These are phyloP conservation scores for Populus simonii DNA, from an alignment of 345 rosid genomes.

Conservation along the genomic window DNA sequence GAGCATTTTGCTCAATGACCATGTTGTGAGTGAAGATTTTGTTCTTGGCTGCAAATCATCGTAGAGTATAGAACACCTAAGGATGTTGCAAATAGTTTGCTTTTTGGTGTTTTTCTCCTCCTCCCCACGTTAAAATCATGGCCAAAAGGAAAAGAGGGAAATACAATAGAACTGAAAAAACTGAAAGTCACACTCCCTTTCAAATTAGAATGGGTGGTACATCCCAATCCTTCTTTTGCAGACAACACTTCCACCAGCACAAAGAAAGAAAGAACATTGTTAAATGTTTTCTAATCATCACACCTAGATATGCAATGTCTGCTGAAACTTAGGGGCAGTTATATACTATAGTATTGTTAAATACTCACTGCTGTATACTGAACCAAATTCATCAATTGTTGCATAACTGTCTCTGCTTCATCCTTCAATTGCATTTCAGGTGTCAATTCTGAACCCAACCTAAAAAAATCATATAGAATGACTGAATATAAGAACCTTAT, in stretches of 20 bases:
- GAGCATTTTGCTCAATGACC: background rate
- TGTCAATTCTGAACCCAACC: conserved; percentile 76
- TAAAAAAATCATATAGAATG: conserved; percentile 33
- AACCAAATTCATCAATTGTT: conserved; percentile 71
- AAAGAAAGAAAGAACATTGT: background rate
- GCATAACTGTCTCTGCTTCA: conserved; percentile 69
- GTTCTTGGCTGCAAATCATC: background rate
- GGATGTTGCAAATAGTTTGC: background rate
- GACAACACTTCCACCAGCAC: background rate
- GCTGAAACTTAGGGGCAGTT: background rate
- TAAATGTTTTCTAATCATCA: background rate
- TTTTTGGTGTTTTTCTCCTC: background rate
- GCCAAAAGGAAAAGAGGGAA: background rate
- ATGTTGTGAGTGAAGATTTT: background rate
- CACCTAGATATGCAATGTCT: background rate
- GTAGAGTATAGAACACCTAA: background rate
- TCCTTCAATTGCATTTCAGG: conserved; percentile 74
- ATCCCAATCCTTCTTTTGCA: conserved; percentile 2
- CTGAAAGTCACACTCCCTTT: background rate
- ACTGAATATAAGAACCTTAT: conserved; percentile 14
- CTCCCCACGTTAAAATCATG: background rate
- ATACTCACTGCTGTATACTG: conserved; percentile 87
- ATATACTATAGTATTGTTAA: background rate
- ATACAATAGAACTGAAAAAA: background rate
- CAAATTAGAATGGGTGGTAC: background rate